Evolutionary conservation across 768 basidiomycete genomes (phyloP).

Genomic region (Phanerochaete sordida): DNA sequence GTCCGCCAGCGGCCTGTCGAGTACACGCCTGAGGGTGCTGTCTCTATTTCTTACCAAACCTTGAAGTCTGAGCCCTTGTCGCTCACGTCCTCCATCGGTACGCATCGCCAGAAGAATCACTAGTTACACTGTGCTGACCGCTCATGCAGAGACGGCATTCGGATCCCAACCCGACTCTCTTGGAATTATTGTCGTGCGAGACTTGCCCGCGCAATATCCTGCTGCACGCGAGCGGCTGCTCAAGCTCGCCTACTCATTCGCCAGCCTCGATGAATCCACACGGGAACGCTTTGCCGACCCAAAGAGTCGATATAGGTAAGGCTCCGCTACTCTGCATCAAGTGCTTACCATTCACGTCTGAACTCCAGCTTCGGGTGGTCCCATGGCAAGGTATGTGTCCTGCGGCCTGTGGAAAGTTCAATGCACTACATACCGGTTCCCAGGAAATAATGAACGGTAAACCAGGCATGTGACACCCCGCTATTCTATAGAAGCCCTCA

Average conservation of each 20-base stretch:
- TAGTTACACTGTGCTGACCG: no score
- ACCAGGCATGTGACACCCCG: conserved; percentile 44
- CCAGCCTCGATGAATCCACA: conserved; percentile 57
- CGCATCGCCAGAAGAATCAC: no score
- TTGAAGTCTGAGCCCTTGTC: conserved; percentile 51
- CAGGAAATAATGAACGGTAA: conserved; percentile 97
- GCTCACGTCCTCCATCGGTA: conserved; percentile 61
- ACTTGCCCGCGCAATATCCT: conserved; percentile 68
- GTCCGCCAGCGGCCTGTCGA: conserved; percentile 19
- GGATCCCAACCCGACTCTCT: conserved; percentile 73
- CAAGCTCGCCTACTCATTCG: conserved; percentile 72
- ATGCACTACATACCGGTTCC: not conserved
- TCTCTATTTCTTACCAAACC: conserved; percentile 60
- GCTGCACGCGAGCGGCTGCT: conserved; percentile 69
- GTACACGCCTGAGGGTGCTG: conserved; percentile 45
- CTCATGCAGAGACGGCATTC: conserved; percentile 65
- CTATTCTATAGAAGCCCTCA: not conserved
- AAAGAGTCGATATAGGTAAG: conserved; percentile 68
- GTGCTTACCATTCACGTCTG: not conserved
- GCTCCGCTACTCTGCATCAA: not conserved
- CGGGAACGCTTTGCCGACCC: conserved; percentile 78
- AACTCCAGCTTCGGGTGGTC: conserved; percentile 87
- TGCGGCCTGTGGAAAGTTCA: not conserved
- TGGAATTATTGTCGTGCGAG: conserved; percentile 79
- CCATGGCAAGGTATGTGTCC: conserved; percentile 73